Conservation (phyloP, 495 filamentous ascomycete species). For the Bombardia bombarda region DNA sequence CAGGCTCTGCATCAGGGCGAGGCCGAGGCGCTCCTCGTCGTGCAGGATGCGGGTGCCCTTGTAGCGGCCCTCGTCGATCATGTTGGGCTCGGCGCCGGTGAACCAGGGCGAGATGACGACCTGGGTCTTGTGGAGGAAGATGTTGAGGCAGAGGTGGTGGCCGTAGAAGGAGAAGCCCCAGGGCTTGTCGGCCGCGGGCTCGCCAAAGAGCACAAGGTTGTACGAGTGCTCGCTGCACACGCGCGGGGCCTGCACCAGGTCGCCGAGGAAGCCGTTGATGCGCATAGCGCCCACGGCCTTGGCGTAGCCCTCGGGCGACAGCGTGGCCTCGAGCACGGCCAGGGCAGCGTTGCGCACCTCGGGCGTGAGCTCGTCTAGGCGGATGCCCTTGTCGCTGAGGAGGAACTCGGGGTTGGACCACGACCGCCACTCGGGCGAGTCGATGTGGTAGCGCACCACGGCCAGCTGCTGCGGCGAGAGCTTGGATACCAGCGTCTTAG, state of each 20-base stretch:
- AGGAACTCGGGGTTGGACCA: constrained; percentile 74
- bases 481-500: constrained; percentile 31
- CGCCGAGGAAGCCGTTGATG: constrained; percentile 72
- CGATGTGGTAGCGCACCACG: constrained; percentile 49
- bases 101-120: constrained; percentile 64
- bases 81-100: constrained; percentile 68
- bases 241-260: constrained; percentile 48
- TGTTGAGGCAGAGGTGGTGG: constrained; percentile 64
- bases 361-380: constrained; percentile 50
- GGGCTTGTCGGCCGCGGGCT: constrained; percentile 40
- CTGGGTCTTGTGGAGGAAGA: constrained; percentile 54
- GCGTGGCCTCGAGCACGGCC: constrained; percentile 44
- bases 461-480: constrained; percentile 41
- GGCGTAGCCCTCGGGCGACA: constrained; percentile 61
- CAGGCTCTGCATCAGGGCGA: constrained; percentile 62
- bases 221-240: constrained; percentile 70
- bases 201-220: constrained; percentile 60
- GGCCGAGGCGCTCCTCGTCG: constrained; percentile 53
- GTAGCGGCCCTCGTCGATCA: constrained; percentile 57
- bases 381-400: constrained; percentile 52
- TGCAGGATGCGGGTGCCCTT: constrained; percentile 55
- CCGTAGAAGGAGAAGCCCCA: constrained; percentile 75
- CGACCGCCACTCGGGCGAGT: constrained; percentile 62
- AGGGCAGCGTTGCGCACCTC: constrained; percentile 41
- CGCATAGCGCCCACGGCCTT: constrained; percentile 64